These are phyloP conservation scores for Elongisporangium senticosum DNA, from an alignment of 352 stramenopile genomes.

Conservation along the genomic window DNA sequence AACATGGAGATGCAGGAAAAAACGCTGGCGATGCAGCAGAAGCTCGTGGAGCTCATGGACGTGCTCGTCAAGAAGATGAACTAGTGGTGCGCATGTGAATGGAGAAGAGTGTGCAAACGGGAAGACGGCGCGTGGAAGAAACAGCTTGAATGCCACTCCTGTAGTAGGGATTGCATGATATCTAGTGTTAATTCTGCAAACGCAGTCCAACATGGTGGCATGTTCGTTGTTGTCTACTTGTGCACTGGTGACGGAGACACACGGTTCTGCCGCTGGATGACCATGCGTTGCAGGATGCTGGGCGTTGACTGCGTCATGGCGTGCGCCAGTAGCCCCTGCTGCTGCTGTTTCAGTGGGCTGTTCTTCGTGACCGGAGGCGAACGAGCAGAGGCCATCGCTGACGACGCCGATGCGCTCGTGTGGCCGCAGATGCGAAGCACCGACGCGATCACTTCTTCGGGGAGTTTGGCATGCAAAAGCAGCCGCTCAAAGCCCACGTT, in stretches of 20 bases:
- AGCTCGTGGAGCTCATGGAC: too few species aligned
- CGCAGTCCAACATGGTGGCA: too few species aligned
- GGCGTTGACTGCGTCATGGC: conserved; percentile 8
- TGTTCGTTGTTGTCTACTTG: conserved; percentile 1
- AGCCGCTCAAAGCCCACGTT: conserved; percentile 4
- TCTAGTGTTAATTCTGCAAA: too few species aligned
- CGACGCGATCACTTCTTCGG: neutral
- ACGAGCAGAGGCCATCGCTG: neutral
- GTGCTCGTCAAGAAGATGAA: too few species aligned
- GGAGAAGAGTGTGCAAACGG: too few species aligned
- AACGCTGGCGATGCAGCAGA: too few species aligned
- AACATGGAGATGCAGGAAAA: too few species aligned
- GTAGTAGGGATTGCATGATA: too few species aligned
- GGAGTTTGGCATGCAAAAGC: neutral
- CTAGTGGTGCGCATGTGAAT: too few species aligned
- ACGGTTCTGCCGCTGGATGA: conserved; percentile 48
- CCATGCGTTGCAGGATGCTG: conserved; percentile 59
- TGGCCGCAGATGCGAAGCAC: neutral
- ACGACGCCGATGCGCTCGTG: neutral
- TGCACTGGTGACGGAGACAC: conserved; percentile 18
- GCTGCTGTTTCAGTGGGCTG: conserved; percentile 5
- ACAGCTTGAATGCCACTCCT: too few species aligned
- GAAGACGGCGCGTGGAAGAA: too few species aligned
- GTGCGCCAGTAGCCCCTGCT: neutral
- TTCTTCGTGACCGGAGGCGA: neutral